Percentiles rank a stretch among this genome's conserved stretches.
Conservation (phyloP, 2,329 filamentous ascomycete genomes). For the Reticulascus tulasneorum region DNA sequence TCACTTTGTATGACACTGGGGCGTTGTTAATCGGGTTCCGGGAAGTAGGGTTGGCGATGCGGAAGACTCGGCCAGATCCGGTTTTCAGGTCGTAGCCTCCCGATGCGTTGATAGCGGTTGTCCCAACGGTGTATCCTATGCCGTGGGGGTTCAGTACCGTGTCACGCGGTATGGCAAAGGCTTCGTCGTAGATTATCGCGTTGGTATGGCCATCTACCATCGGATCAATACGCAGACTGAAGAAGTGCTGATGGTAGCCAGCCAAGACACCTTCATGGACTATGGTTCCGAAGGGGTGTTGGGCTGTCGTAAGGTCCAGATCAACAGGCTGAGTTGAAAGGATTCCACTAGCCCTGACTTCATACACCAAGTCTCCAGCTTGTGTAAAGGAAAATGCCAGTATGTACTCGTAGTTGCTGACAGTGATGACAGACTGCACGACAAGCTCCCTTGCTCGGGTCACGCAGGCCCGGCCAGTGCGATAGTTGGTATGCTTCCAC, state of each 20-base stretch:
- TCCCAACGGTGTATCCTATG: constrained; percentile 8
- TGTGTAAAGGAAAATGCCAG: constrained; percentile 63
- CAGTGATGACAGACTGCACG: constrained; percentile 63
- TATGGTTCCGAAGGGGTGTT: constrained; percentile 52
- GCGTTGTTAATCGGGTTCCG: constrained; percentile 12
- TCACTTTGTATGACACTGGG: constrained; percentile 14
- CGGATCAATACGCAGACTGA: constrained; percentile 63
- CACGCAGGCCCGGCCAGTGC: constrained; percentile 58
- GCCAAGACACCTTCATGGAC: constrained; percentile 51
- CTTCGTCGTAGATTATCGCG: constrained; percentile 47
- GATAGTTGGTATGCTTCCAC: constrained; percentile 69
- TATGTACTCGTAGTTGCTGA: constrained; percentile 69
- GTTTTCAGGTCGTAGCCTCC: constrained; percentile 4
- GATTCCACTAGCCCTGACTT: constrained; percentile 64
- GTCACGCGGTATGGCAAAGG: constrained; percentile 8
- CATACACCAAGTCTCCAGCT: constrained; percentile 55
- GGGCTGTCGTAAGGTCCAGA: constrained; percentile 48
- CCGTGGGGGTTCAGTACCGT: constrained; percentile 11
- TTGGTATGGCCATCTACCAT: constrained; percentile 55
- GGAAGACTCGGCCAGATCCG: constrained; percentile 9
- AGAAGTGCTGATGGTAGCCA: constrained; percentile 69
- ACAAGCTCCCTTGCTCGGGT: constrained; percentile 60
- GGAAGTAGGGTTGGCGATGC: constrained; percentile 12
- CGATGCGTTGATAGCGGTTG: constrained; percentile 8
- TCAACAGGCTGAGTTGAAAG: constrained; percentile 49